Percentiles rank a stretch among this genome's conserved stretches.
Conservation (phyloP, 192 early-diverging fungal genomes). For the Helicostylum pulchrum region DNA sequence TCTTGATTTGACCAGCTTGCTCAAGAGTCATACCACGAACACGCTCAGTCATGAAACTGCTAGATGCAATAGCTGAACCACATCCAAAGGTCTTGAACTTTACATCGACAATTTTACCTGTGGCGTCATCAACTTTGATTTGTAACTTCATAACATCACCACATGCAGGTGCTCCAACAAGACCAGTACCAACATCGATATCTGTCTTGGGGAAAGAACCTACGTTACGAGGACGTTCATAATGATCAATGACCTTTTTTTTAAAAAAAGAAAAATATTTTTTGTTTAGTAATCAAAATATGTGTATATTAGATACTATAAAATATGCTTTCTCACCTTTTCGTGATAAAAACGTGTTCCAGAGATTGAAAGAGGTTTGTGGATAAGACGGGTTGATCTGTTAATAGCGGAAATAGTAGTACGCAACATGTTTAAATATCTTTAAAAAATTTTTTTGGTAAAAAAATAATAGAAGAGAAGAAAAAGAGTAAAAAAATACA, state of each 20-base stretch:
- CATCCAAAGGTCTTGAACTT: constrained; percentile 99
- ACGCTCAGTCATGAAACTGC: constrained; percentile 88
- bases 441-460: not conserved
- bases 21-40: constrained; percentile 92
- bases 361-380: constrained; percentile 11
- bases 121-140: constrained; percentile 91
- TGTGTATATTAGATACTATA: no score
- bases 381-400: constrained; percentile 15
- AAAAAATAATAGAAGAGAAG: constrained; percentile 3
- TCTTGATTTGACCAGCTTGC: constrained; percentile 89
- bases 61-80: constrained; percentile 94
- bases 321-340: constrained; percentile 26
- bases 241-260: constrained; percentile 92
- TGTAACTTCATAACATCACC: constrained; percentile 94
- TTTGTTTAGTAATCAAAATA: constrained; percentile 1
- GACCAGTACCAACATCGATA: constrained; percentile 92
- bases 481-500: not conserved
- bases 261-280: not conserved
- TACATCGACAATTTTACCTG: constrained; percentile 90
- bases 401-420: constrained; percentile 9
- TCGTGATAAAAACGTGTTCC: constrained; percentile 30
- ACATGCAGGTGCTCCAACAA: constrained; percentile 86
- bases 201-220: constrained; percentile 87
- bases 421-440: constrained; percentile 14
- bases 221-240: constrained; percentile 94